phyloP scores from a whole-genome alignment of 148 eudicot species.

The Bassia scoparia region DNA sequence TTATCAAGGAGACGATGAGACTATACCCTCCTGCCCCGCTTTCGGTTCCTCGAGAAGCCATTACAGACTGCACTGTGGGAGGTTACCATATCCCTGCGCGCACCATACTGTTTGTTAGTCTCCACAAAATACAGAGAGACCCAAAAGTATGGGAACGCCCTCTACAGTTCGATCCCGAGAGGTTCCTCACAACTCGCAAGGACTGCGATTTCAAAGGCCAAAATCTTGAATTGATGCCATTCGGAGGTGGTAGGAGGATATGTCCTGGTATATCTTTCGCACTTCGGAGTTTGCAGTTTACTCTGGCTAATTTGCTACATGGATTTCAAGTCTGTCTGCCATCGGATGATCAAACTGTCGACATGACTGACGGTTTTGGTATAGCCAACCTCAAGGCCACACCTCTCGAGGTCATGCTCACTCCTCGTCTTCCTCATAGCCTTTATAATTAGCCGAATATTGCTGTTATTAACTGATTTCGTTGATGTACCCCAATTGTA shows the following conservation, averaged over 20 bases:
- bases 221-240: constrained; percentile 10
- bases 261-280: too few species aligned
- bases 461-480: not conserved
- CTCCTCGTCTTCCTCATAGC: constrained; percentile 9
- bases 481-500: too few species aligned
- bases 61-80: constrained; percentile 20
- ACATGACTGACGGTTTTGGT: constrained; percentile 24
- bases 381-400: constrained; percentile 8
- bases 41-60: constrained; percentile 18
- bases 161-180: constrained; percentile 17
- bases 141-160: constrained; percentile 24
- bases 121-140: constrained; percentile 28
- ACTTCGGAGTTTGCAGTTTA: constrained; percentile 5
- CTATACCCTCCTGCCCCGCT: constrained; percentile 22
- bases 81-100: constrained; percentile 16
- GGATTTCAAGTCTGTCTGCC: constrained; percentile 6
- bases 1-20: constrained; percentile 25
- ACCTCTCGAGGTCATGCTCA: constrained; percentile 7
- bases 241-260: constrained; percentile 17
- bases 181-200: constrained; percentile 24
- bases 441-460: not conserved
- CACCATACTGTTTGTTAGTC: constrained; percentile 18
- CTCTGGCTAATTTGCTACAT: constrained; percentile 19
- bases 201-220: constrained; percentile 18
- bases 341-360: constrained; percentile 1